These are phyloP conservation scores for Fusarium metavorans DNA, from an alignment of 2,329 filamentous ascomycete species.

Conservation along the genomic window DNA sequence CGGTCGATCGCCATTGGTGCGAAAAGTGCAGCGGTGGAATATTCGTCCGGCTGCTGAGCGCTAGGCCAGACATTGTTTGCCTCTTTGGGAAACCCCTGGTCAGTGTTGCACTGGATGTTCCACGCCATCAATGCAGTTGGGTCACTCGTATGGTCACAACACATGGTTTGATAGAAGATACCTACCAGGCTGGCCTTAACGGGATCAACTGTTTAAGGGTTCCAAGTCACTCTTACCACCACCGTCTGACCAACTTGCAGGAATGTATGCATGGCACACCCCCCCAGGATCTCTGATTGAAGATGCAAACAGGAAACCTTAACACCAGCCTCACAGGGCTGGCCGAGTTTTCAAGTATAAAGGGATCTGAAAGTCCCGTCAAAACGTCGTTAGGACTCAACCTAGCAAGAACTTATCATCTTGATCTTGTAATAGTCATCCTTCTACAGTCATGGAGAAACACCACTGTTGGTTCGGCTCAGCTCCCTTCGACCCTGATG, in stretches of 20 bases:
- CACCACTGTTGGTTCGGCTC: neutral
- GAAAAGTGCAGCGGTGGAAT: neutral
- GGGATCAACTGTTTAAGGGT: neutral
- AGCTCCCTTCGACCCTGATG: constrained; percentile 1
- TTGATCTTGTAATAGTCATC: neutral
- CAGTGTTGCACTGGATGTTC: neutral
- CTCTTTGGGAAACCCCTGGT: neutral
- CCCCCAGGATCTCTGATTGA: neutral
- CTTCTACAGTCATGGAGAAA: neutral
- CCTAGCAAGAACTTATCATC: neutral
- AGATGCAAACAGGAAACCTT: neutral
- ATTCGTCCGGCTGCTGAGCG: neutral
- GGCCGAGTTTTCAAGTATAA: neutral
- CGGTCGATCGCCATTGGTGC: neutral
- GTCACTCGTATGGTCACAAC: neutral
- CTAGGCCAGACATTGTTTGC: neutral
- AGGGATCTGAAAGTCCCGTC: neutral
- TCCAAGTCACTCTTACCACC: neutral
- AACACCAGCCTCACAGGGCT: neutral
- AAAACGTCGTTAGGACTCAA: neutral
- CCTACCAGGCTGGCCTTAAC: neutral
- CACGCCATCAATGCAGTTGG: neutral
- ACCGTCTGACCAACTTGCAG: neutral
- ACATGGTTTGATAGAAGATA: neutral
- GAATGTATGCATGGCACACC: no score